Evolutionary conservation across 2,329 filamentous ascomycete genomes (phyloP).

Genomic region (Alternaria sp.): DNA sequence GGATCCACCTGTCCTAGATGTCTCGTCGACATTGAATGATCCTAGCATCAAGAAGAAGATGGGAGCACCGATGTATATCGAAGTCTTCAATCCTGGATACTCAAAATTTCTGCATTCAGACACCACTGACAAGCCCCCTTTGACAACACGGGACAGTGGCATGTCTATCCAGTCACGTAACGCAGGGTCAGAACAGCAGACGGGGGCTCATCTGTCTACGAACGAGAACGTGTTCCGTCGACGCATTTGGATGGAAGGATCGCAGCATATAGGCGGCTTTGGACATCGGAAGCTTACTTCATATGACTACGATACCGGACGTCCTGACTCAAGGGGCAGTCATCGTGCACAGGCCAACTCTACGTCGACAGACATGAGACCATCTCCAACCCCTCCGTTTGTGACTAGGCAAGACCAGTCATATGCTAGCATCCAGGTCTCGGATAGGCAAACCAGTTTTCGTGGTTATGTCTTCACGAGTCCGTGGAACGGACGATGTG

Average conservation of each 20-base stretch:
- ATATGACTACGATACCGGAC: slow-evolving; percentile 31
- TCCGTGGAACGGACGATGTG: slow-evolving; percentile 86
- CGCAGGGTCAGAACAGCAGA: slow-evolving; percentile 1
- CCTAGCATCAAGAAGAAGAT: slow-evolving; percentile 41
- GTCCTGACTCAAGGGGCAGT: slow-evolving; percentile 31
- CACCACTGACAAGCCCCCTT: slow-evolving; percentile 18
- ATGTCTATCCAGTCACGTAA: slow-evolving; percentile 13
- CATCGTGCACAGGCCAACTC: slow-evolving; percentile 20
- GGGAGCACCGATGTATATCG: slow-evolving; percentile 57
- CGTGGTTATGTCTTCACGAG: slow-evolving; percentile 76
- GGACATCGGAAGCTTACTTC: slow-evolving; percentile 48
- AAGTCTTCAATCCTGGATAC: slow-evolving; percentile 66
- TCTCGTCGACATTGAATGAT: slow-evolving; percentile 49
- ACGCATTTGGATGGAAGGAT: slow-evolving; percentile 57
- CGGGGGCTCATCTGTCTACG: neutral
- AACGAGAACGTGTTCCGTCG: slow-evolving; percentile 49
- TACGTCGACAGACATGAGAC: slow-evolving; percentile 18
- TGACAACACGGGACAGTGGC: slow-evolving; percentile 22
- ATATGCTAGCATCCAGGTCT: slow-evolving; percentile 43
- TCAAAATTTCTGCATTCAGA: slow-evolving; percentile 57
- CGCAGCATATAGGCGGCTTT: slow-evolving; percentile 49
- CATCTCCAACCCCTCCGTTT: slow-evolving; percentile 21
- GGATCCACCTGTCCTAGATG: slow-evolving; percentile 52
- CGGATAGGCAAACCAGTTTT: slow-evolving; percentile 60
- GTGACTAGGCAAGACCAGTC: slow-evolving; percentile 33